phyloP scores from a whole-genome alignment of 345 rosid genomes.

The Brassica incana region DNA sequence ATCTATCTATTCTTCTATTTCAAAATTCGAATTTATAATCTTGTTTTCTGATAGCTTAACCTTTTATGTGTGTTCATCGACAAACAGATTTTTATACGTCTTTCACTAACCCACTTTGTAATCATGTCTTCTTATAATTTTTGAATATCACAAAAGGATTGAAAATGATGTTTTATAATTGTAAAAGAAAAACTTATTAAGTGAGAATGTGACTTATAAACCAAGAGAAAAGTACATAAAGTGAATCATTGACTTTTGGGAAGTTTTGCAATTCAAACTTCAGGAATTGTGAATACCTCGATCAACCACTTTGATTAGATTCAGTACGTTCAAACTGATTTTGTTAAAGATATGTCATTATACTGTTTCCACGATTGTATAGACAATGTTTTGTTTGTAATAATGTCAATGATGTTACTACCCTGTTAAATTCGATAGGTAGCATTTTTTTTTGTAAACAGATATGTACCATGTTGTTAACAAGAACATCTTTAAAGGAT shows the following conservation, averaged over 20 bases:
- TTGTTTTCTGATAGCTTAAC: not conserved
- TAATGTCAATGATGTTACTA: not conserved
- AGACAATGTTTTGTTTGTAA: not conserved
- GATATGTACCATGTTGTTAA: not conserved
- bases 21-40: not conserved
- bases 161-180: not conserved
- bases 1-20: not conserved
- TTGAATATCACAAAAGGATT: not conserved
- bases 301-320: not conserved
- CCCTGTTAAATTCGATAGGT: not conserved
- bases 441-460: not conserved
- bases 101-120: not conserved
- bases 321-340: not conserved
- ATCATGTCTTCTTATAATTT: not conserved
- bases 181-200: not conserved
- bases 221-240: not conserved
- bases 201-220: not conserved
- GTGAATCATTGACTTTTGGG: not conserved
- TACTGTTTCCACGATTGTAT: not conserved
- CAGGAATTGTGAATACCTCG: not conserved
- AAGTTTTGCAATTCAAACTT: not conserved
- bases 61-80: not conserved
- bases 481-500: not conserved
- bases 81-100: not conserved
- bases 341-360: not conserved